phyloP scores from a whole-genome alignment of 2,329 filamentous ascomycete genomes.

The Waltergamsia citrina region DNA sequence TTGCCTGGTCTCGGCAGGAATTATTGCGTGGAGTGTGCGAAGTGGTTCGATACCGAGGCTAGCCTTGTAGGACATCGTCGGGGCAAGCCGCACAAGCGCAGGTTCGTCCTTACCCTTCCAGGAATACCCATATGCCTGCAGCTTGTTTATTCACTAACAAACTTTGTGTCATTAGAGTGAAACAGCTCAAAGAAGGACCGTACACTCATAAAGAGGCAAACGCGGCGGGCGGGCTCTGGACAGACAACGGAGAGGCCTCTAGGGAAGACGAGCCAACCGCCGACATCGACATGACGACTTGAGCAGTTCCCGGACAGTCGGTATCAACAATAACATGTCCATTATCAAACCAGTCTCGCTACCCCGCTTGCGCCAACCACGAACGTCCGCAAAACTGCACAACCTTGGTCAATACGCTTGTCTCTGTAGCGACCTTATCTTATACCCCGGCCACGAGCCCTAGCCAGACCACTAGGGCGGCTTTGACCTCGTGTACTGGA shows the following conservation, averaged over 20 bases:
- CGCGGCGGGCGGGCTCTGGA: conserved; percentile 63
- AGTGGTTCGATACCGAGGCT: conserved; percentile 84
- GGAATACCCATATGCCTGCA: background rate
- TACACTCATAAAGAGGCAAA: conserved; percentile 83
- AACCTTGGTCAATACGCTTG: no score
- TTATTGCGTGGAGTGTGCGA: conserved; percentile 90
- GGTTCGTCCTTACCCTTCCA: conserved; percentile 45
- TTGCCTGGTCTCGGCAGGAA: conserved; percentile 75
- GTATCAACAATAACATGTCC: no score
- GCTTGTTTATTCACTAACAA: conserved; percentile 10
- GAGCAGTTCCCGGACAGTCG: no score
- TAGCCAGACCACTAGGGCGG: conserved; percentile 34
- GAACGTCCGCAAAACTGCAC: no score
- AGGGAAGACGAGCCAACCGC: conserved; percentile 7
- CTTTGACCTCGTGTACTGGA: conserved; percentile 17
- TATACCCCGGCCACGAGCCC: conserved; percentile 34
- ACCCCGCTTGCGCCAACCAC: no score
- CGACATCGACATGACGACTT: conserved; percentile 24
- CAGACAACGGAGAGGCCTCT: conserved; percentile 44
- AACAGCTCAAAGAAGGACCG: conserved; percentile 72
- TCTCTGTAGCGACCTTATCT: conserved; percentile 27
- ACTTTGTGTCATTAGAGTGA: conserved; percentile 48
- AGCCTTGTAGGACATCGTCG: conserved; percentile 68
- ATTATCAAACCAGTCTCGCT: no score
- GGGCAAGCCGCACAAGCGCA: conserved; percentile 90